These are phyloP conservation scores for Brasenia schreberi DNA, from an alignment of 164 flowering plant species.

Conservation along the genomic window DNA sequence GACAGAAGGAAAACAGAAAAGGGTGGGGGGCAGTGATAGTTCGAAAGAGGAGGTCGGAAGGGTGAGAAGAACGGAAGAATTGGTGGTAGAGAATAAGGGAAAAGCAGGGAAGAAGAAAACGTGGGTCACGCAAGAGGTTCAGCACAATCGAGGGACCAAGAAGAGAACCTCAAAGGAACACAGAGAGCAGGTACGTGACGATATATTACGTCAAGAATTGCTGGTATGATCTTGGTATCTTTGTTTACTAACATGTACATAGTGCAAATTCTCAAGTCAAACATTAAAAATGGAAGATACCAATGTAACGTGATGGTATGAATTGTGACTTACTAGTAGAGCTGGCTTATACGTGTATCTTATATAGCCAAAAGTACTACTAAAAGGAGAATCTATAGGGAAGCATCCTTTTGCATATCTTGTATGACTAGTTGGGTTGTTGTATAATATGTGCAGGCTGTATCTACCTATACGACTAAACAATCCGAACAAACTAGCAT, in stretches of 20 bases:
- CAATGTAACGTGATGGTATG: no score
- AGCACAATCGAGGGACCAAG: neutral
- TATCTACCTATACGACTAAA: neutral
- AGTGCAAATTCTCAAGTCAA: no score
- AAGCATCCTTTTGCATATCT: no score
- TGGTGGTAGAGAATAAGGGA: neutral
- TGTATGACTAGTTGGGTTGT: no score
- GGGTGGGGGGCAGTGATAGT: neutral
- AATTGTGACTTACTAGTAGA: no score
- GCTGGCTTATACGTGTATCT: no score
- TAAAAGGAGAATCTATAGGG: no score
- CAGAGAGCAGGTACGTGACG: neutral
- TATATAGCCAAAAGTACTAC: no score
- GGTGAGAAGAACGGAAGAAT: neutral
- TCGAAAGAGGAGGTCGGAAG: neutral
- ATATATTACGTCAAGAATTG: no score
- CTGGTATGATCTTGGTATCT: no score
- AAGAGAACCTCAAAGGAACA: neutral
- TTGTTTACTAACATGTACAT: no score
- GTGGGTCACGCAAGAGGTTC: neutral
- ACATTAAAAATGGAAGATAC: no score
- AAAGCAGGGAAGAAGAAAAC: neutral
- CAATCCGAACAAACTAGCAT: neutral
- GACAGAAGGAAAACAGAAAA: conserved; percentile 3
- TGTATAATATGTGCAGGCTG: neutral